phyloP scores from a whole-genome alignment of 495 filamentous ascomycete genomes.

The Astrothelium macrocarpum region DNA sequence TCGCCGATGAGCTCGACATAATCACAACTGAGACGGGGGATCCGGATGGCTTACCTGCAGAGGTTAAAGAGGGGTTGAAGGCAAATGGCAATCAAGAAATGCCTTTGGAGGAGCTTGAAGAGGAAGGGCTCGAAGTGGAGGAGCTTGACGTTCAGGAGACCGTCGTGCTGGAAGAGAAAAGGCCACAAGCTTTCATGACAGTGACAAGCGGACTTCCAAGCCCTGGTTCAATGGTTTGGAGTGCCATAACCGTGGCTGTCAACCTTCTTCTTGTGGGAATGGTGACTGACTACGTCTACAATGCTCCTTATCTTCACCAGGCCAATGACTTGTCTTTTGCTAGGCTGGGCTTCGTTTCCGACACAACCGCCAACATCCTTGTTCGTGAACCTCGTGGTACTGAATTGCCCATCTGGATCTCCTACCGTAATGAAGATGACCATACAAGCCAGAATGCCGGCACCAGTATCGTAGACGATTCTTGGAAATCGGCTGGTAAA shows the following conservation, averaged over 20 bases:
- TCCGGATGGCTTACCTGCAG: slow-evolving; percentile 5
- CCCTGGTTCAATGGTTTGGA: slow-evolving; percentile 51
- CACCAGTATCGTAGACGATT: slow-evolving; percentile 37
- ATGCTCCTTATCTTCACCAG: slow-evolving; percentile 55
- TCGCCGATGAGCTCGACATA: slow-evolving; percentile 53
- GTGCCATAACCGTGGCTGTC: slow-evolving; percentile 53
- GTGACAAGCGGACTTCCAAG: slow-evolving; percentile 70
- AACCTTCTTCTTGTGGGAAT: slow-evolving; percentile 59
- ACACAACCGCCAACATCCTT: slow-evolving; percentile 67
- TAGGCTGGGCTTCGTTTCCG: slow-evolving; percentile 76
- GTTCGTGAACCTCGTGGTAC: slow-evolving; percentile 69
- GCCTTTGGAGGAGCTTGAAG: slow-evolving; percentile 8
- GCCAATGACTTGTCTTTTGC: slow-evolving; percentile 71
- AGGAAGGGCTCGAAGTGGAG: slow-evolving; percentile 20
- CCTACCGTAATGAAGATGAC: slow-evolving; percentile 40
- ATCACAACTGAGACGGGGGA: slow-evolving; percentile 43
- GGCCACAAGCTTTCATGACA: slow-evolving; percentile 40
- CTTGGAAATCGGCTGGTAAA: slow-evolving; percentile 58
- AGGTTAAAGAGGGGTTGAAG: no score
- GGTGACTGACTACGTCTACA: slow-evolving; percentile 63
- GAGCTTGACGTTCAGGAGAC: slow-evolving; percentile 36
- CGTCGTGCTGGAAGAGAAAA: slow-evolving; percentile 29
- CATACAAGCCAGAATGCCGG: slow-evolving; percentile 27
- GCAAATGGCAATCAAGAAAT: no score
- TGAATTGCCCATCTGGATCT: slow-evolving; percentile 66